Percentiles rank a stretch among this genome's conserved stretches.
These are phyloP conservation scores for Backusella australiensis DNA, from an alignment of 192 early-diverging fungal genomes.

Conservation along the genomic window DNA sequence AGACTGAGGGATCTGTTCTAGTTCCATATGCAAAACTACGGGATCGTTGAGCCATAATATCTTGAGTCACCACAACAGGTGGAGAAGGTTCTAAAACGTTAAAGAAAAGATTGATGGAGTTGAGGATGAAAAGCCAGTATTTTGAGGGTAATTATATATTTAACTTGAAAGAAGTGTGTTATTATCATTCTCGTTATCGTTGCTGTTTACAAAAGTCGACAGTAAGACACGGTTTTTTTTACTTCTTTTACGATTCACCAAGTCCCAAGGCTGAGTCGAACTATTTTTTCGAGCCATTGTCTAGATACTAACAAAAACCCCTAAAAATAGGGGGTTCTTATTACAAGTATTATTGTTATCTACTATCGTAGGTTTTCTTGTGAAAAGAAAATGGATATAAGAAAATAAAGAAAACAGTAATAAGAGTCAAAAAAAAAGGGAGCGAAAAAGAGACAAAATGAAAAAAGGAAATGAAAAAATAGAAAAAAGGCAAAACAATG, in stretches of 20 bases:
- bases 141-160: not conserved
- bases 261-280: constrained; percentile 8
- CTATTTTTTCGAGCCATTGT: constrained; percentile 11
- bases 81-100: constrained; percentile 8
- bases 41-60: constrained; percentile 24
- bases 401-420: not conserved
- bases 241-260: not conserved
- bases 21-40: constrained; percentile 28
- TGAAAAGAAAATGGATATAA: not conserved
- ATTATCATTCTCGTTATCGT: not conserved
- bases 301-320: not conserved
- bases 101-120: not conserved
- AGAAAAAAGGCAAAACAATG: constrained; percentile 12
- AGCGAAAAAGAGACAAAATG: not conserved
- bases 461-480: not conserved
- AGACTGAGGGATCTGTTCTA: not conserved
- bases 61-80: constrained; percentile 5
- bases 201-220: not conserved
- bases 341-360: not conserved
- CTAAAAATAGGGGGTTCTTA: not conserved
- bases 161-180: constrained; percentile 3
- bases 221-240: not conserved
- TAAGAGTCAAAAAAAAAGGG: not conserved
- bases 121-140: not conserved
- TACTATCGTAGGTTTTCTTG: not conserved